These are phyloP conservation scores for Hura crepitans DNA, from an alignment of 441 rosid genomes.

Conservation along the genomic window DNA sequence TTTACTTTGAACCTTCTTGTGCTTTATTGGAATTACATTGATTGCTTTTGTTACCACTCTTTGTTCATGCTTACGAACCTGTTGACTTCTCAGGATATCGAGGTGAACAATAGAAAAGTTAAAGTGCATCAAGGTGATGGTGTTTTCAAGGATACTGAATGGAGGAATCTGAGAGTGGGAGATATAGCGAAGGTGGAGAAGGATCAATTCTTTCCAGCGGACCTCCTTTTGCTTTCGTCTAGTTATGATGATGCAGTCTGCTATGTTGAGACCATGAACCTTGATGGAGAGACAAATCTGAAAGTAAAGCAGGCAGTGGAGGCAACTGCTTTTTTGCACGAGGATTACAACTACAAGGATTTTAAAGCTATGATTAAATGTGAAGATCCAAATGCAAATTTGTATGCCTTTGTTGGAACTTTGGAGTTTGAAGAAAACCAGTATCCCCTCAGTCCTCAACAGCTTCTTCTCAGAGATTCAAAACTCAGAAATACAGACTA, in stretches of 20 bases:
- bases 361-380: constrained; percentile 73
- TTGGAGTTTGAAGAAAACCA: constrained; percentile 56
- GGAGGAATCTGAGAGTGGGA: constrained; percentile 85
- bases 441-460: constrained; percentile 81
- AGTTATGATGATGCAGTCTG: constrained; percentile 84
- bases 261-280: constrained; percentile 94
- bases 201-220: constrained; percentile 92
- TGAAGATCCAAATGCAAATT: constrained; percentile 91
- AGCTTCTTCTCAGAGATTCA: constrained; percentile 87
- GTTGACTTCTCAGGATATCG: constrained; percentile 54
- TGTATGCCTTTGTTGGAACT: constrained; percentile 82
- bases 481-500: constrained; percentile 89
- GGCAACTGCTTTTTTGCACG: constrained; percentile 50
- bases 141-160: constrained; percentile 42
- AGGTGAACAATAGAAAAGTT: constrained; percentile 67
- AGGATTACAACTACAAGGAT: constrained; percentile 49
- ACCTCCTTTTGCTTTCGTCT: constrained; percentile 81
- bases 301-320: constrained; percentile 81
- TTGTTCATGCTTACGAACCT: not conserved
- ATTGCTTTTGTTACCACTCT: not conserved
- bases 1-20: not conserved
- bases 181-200: constrained; percentile 77
- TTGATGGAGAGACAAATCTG: constrained; percentile 95
- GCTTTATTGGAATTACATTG: not conserved
- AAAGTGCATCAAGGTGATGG: constrained; percentile 64